phyloP scores from a whole-genome alignment of 257 asterid genomes.

The Solanum medicagineum region DNA sequence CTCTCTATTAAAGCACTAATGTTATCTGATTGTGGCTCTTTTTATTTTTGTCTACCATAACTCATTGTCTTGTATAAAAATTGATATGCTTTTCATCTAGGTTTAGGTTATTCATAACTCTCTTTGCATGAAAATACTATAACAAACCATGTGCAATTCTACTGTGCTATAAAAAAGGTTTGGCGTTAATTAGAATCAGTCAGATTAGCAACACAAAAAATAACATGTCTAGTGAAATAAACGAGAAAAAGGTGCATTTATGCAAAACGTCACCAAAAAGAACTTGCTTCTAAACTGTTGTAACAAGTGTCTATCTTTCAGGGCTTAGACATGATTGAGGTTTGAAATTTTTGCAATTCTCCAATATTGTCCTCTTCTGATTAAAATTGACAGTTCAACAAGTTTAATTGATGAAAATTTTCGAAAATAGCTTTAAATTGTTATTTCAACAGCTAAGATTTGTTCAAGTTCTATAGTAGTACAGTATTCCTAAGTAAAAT shows the following conservation, averaged over 20 bases:
- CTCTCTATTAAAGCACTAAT: constrained; percentile 11
- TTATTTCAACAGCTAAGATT: too few relatives aligned
- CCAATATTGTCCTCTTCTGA: too few relatives aligned
- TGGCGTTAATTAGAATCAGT: background rate
- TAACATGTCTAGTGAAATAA: background rate
- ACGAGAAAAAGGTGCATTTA: background rate
- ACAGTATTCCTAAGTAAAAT: too few relatives aligned
- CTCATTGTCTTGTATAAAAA: constrained; percentile 17
- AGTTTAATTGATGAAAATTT: too few relatives aligned
- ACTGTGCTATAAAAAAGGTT: background rate
- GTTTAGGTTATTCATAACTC: background rate
- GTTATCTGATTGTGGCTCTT: constrained; percentile 15
- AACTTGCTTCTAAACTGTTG: background rate
- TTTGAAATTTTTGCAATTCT: too few relatives aligned
- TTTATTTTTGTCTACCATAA: constrained; percentile 27
- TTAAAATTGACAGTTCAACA: too few relatives aligned
- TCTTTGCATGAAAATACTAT: background rate
- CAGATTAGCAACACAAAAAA: background rate
- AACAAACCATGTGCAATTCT: background rate
- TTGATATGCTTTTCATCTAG: constrained; percentile 4
- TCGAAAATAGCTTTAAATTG: too few relatives aligned
- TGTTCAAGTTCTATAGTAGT: too few relatives aligned
- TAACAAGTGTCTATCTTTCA: background rate
- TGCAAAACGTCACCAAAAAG: background rate
- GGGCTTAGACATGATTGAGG: too few relatives aligned